Conservation (phyloP, 495 filamentous ascomycete genomes). For the Copromyces sp. region DNA sequence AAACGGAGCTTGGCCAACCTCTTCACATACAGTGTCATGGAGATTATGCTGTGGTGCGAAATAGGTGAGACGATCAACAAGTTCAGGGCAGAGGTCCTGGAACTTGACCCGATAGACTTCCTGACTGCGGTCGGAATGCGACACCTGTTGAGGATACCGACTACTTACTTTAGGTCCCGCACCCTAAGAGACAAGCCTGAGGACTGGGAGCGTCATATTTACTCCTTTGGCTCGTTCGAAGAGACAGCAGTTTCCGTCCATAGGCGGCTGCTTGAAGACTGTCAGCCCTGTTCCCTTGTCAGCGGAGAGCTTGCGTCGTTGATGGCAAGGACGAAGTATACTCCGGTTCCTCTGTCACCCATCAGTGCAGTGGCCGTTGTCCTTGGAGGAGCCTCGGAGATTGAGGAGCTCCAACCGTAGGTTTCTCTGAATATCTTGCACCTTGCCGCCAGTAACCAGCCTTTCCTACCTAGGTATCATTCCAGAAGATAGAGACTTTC, state of each 20-base stretch:
- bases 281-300: not conserved
- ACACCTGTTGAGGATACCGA: conserved; percentile 44
- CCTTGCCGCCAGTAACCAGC: not conserved
- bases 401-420: not conserved
- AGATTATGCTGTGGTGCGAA: conserved; percentile 46
- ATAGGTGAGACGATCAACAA: conserved; percentile 47
- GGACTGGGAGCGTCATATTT: conserved; percentile 47
- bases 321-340: not conserved
- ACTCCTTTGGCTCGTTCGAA: conserved; percentile 39
- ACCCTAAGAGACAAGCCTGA: conserved; percentile 45
- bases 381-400: not conserved
- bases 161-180: conserved; percentile 50
- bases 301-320: not conserved
- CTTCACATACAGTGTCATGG: conserved; percentile 53
- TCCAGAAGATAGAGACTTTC: not conserved
- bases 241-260: not conserved
- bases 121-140: conserved; percentile 48
- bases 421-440: not conserved
- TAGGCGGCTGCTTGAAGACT: not conserved
- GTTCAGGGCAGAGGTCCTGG: conserved; percentile 43
- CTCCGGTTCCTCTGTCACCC: not conserved
- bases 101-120: conserved; percentile 45
- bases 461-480: not conserved
- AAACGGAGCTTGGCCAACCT: conserved; percentile 46
- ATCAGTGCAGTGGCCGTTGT: not conserved